Evolutionary conservation across 129 eudicot species (phyloP), one percentile per base, ranked within the genome.

Genomic region (Silybum marianum): DNA sequence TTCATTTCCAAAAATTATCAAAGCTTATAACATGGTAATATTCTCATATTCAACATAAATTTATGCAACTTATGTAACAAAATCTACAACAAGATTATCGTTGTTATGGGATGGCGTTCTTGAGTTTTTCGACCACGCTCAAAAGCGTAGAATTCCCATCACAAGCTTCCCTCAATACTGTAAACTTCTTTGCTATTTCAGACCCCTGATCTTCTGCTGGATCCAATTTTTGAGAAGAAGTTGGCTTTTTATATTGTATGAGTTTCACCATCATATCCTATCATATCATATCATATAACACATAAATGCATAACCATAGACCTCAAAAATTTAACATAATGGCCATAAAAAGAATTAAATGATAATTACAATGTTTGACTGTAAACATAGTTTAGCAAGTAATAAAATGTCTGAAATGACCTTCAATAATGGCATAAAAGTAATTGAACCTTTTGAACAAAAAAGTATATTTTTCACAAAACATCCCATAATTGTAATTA

Each of bases 261-360:
- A 95, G 78, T 65, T 86, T 91, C 66, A 91, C 42, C 93, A 95
- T 72, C 97, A 95, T 93, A 12, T 62, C 92, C 99, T 95, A 89
- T n/a, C n/a, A n/a, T 62, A 28, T 62, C 36, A 32, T n/a, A 65
- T 51, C 65, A 40, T 77, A 68, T 14, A 14, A 34, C 73, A 74
- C 39, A 69, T 54, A 25, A 78, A 21, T 19, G 44, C 9, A 67
- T 22, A 76, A 83, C 65, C 12, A 44, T 6, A 18, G 8, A 46
- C 12, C 22, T 12, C 21, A 4, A 11, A 25, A 18, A 69, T 36
- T 3, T 0, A 2, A 40, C 1, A 51, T 34, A 23, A 39, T 22
- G 22, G 51, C 24, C 67, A 72, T 40, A 40, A n/a, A 71, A 58
- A 7, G 24, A 9, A 73, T 25, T 39, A n/a, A 73, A 58, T 19